phyloP scores from a whole-genome alignment of 2,329 filamentous ascomycete genomes.

The Trichoderma koningii region DNA sequence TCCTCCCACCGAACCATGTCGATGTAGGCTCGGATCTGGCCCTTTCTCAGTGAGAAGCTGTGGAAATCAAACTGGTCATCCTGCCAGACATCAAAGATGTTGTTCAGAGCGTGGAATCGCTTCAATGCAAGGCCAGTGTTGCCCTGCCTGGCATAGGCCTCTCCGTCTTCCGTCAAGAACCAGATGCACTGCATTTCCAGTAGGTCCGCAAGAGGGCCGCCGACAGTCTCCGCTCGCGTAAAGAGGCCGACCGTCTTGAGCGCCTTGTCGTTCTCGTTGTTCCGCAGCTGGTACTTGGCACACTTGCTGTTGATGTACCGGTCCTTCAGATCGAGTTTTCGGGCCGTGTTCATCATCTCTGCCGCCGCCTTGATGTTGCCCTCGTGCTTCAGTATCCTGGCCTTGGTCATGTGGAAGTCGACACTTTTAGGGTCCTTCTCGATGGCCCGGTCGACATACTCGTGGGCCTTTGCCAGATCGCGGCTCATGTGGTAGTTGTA shows the following conservation, averaged over 20 bases:
- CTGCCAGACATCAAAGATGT: conserved; percentile 96
- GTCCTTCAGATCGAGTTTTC: conserved; percentile 83
- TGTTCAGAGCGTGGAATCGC: conserved; percentile 82
- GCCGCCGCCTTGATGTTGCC: conserved; percentile 79
- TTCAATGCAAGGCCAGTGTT: conserved; percentile 87
- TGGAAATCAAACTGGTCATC: conserved; percentile 99
- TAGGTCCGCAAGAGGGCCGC: conserved; percentile 85
- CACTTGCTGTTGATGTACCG: conserved; percentile 98
- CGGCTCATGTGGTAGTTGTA: conserved; percentile 92
- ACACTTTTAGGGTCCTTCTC: conserved; percentile 77
- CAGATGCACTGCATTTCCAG: conserved; percentile 98
- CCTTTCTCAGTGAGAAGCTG: conserved; percentile 94
- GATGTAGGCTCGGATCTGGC: conserved; percentile 90
- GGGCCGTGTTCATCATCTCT: conserved; percentile 84
- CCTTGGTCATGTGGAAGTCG: conserved; percentile 93
- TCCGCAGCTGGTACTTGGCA: conserved; percentile 93
- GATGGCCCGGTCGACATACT: conserved; percentile 82
- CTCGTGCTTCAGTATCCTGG: conserved; percentile 88
- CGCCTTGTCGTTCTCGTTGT: conserved; percentile 84
- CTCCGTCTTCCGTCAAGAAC: conserved; percentile 94
- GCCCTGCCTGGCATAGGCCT: conserved; percentile 79
- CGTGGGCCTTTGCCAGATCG: conserved; percentile 76
- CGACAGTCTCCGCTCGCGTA: conserved; percentile 84
- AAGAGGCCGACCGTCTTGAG: conserved; percentile 90
- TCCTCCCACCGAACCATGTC: conserved; percentile 98